Percentiles rank a stretch among this genome's conserved stretches.
Evolutionary conservation across 176 grass and related monocot species (phyloP).

Genomic region (Echinochloa phyllopogon): DNA sequence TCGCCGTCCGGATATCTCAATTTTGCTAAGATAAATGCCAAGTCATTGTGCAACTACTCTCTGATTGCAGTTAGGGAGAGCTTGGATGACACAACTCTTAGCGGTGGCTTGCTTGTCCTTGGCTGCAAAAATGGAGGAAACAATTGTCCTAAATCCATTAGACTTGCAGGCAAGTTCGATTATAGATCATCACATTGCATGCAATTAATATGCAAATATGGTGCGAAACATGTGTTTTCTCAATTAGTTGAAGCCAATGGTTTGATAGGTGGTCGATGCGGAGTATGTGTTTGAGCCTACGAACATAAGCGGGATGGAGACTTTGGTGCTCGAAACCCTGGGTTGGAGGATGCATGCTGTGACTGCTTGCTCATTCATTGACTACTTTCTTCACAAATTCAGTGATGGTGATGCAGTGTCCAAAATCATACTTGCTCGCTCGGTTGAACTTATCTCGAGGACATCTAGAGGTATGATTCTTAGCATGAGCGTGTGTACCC

Average conservation of each 20-base stretch:
- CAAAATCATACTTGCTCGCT: slow-evolving; percentile 38
- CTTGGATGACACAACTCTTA: slow-evolving; percentile 66
- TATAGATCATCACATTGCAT: neutral
- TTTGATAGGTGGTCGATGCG: slow-evolving; percentile 55
- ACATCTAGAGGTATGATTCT: slow-evolving; percentile 47
- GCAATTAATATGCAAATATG: neutral
- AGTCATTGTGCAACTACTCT: neutral
- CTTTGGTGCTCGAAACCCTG: slow-evolving; percentile 60
- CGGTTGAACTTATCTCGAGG: slow-evolving; percentile 54
- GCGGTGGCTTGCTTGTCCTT: slow-evolving; percentile 70
- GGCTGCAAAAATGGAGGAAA: slow-evolving; percentile 82
- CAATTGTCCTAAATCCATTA: slow-evolving; percentile 49
- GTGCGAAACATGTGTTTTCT: slow-evolving; percentile 3
- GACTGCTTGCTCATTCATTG: slow-evolving; percentile 73
- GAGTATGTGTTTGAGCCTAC: slow-evolving; percentile 59
- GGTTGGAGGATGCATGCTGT: slow-evolving; percentile 64
- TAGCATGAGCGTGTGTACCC: neutral
- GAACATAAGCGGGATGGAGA: slow-evolving; percentile 66
- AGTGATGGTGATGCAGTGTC: slow-evolving; percentile 24
- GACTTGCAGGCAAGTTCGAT: slow-evolving; percentile 57
- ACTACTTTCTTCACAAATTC: slow-evolving; percentile 75
- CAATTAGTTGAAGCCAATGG: slow-evolving; percentile 9
- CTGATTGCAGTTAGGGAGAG: slow-evolving; percentile 45
- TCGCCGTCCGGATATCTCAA: neutral
- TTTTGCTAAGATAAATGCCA: neutral